phyloP scores from a whole-genome alignment of 1,139 yeast genomes.

The Martiniozyma asiatica region DNA sequence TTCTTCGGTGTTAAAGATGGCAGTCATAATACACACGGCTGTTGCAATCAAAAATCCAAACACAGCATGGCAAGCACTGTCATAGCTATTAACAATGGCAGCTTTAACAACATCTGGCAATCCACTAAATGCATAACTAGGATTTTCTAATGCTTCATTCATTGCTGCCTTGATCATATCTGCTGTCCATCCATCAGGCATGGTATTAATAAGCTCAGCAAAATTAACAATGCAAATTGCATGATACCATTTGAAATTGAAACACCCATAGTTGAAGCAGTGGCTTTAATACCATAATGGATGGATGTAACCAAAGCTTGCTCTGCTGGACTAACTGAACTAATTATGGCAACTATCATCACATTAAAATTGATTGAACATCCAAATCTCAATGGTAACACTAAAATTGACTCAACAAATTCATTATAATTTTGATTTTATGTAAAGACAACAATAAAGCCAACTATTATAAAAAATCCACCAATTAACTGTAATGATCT shows the following conservation, averaged over 20 bases:
- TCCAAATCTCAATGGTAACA: slow-evolving; percentile 27
- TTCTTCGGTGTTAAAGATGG: background rate
- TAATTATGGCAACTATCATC: slow-evolving; percentile 31
- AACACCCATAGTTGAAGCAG: slow-evolving; percentile 37
- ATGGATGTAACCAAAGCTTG: slow-evolving; percentile 37
- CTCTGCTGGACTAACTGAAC: slow-evolving; percentile 29
- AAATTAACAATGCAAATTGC: slow-evolving; percentile 15
- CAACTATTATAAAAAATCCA: slow-evolving; percentile 17
- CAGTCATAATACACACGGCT: background rate
- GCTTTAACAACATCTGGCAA: slow-evolving; percentile 26
- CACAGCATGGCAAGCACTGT: slow-evolving; percentile 16
- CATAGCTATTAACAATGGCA: slow-evolving; percentile 27
- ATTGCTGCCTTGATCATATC: slow-evolving; percentile 12
- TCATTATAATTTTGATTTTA: slow-evolving; percentile 5
- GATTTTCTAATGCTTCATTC: slow-evolving; percentile 26
- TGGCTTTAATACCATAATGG: slow-evolving; percentile 34
- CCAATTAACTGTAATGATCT: slow-evolving; percentile 4
- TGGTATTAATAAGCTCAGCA: background rate
- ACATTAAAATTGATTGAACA: slow-evolving; percentile 30
- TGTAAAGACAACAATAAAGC: slow-evolving; percentile 13
- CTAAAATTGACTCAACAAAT: slow-evolving; percentile 24
- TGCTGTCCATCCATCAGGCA: slow-evolving; percentile 12
- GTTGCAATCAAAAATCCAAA: background rate
- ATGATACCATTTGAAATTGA: slow-evolving; percentile 32
- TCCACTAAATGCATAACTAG: slow-evolving; percentile 22